phyloP scores from a whole-genome alignment of 2,329 filamentous ascomycete species.

The Arthroderma uncinatum region DNA sequence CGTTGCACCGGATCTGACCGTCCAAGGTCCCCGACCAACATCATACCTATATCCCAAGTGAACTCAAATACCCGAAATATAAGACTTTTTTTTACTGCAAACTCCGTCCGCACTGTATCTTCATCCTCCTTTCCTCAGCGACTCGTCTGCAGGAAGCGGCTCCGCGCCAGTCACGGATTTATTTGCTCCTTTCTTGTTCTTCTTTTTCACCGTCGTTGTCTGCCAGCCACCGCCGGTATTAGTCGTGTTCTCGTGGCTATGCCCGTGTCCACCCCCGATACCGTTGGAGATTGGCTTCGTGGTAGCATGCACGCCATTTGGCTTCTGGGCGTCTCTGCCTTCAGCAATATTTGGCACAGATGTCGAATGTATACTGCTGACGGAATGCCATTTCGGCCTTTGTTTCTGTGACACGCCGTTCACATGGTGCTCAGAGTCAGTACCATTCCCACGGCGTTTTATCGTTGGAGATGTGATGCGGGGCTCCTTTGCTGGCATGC shows the following conservation, averaged over 20 bases:
- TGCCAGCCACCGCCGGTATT: constrained; percentile 31
- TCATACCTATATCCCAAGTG: constrained; percentile 1
- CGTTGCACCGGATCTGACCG: background rate
- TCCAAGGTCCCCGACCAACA: background rate
- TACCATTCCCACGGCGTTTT: constrained; percentile 25
- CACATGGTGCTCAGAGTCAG: constrained; percentile 23
- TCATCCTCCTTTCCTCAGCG: constrained; percentile 38
- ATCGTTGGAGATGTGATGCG: constrained; percentile 21
- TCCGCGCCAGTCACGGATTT: constrained; percentile 23
- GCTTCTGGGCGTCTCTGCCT: constrained; percentile 25
- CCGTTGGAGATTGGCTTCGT: constrained; percentile 11
- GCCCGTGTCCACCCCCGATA: constrained; percentile 16
- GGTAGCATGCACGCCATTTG: constrained; percentile 20
- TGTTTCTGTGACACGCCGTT: constrained; percentile 26
- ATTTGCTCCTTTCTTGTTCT: constrained; percentile 30
- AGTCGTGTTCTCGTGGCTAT: constrained; percentile 6
- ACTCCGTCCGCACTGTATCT: background rate
- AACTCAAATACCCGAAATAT: constrained; percentile 2
- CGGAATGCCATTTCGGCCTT: constrained; percentile 28
- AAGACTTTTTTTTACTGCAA: background rate
- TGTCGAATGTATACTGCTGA: constrained; percentile 10
- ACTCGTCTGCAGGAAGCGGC: constrained; percentile 33
- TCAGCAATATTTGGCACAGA: constrained; percentile 15
- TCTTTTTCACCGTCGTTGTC: constrained; percentile 32
- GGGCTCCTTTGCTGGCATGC: constrained; percentile 18